These are phyloP conservation scores for Hapsidospora chrysogenum DNA, from an alignment of 495 filamentous ascomycete genomes.

Conservation along the genomic window DNA sequence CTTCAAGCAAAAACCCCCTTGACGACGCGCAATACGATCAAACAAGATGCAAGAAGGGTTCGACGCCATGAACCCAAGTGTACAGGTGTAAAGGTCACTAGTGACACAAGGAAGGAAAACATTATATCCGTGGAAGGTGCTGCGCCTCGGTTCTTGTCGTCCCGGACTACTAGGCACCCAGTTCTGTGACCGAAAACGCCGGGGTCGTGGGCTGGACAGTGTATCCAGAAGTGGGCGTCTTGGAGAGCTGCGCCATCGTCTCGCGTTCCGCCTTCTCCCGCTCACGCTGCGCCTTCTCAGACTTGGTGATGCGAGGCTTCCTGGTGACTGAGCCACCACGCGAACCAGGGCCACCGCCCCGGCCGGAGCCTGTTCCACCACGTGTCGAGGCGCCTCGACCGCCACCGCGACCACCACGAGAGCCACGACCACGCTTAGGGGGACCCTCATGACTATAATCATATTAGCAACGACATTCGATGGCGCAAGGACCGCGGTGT, in stretches of 20 bases:
- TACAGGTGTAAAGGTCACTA: too few relatives aligned
- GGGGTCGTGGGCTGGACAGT: conserved; percentile 1
- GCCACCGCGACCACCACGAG: conserved; percentile 39
- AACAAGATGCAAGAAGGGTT: too few relatives aligned
- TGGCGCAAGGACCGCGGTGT: conserved; percentile 8
- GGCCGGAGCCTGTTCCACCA: conserved; percentile 21
- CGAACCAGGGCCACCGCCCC: conserved; percentile 56
- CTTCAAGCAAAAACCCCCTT: too few relatives aligned
- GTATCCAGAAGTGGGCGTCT: background rate
- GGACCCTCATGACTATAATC: conserved; percentile 57
- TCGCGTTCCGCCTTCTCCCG: conserved; percentile 32
- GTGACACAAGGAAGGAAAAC: too few relatives aligned
- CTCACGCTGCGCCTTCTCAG: conserved; percentile 59
- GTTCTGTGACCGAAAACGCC: conserved; percentile 1
- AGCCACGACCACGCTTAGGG: conserved; percentile 58
- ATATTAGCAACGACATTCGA: conserved; percentile 16
- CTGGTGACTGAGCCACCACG: conserved; percentile 60
- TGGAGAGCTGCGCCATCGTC: conserved; percentile 11
- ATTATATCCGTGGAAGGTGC: too few relatives aligned
- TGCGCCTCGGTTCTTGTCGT: background rate
- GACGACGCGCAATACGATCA: too few relatives aligned
- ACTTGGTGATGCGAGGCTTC: conserved; percentile 69
- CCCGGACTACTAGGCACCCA: background rate
- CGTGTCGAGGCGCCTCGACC: conserved; percentile 24
- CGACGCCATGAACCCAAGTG: too few relatives aligned